Percentiles rank a stretch among this genome's conserved stretches.
Conservation (phyloP, 2,329 filamentous ascomycete species). For the Phoma herbarum region DNA sequence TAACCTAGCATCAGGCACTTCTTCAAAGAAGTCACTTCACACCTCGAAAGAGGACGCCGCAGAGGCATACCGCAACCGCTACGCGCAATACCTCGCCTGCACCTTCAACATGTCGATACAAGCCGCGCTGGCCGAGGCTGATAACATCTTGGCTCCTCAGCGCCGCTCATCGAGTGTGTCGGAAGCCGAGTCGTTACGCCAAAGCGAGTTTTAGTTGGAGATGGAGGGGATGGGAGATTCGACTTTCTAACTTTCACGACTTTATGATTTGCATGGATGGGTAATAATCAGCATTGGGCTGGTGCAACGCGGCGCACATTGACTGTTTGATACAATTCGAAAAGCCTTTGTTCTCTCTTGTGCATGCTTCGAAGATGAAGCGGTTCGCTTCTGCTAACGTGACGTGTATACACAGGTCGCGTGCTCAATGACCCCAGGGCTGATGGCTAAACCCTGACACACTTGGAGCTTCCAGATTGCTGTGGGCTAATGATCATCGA, state of each 20-base stretch:
- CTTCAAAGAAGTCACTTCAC: constrained; percentile 46
- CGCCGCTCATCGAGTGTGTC: constrained; percentile 47
- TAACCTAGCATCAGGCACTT: constrained; percentile 47
- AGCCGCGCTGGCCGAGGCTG: constrained; percentile 50
- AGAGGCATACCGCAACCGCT: constrained; percentile 48
- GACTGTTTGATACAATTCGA: constrained; percentile 30
- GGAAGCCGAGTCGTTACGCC: constrained; percentile 46
- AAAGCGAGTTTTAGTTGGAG: constrained; percentile 31
- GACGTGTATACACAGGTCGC: constrained; percentile 23
- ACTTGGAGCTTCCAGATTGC: not conserved
- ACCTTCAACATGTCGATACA: constrained; percentile 53
- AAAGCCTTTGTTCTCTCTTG: constrained; percentile 37
- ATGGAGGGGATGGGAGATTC: constrained; percentile 22
- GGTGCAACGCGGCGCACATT: constrained; percentile 32
- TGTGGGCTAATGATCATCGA: not conserved
- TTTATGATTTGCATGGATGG: constrained; percentile 31
- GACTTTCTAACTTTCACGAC: constrained; percentile 29
- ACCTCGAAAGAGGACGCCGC: constrained; percentile 45
- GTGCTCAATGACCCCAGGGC: constrained; percentile 4
- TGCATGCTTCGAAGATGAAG: constrained; percentile 30
- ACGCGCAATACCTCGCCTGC: constrained; percentile 52
- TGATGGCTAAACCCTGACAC: not conserved
- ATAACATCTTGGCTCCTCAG: constrained; percentile 45
- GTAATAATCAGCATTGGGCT: constrained; percentile 33
- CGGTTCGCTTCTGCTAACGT: constrained; percentile 32